These are phyloP conservation scores for Pyricularia grisea DNA, from an alignment of 2,329 filamentous ascomycete species.

Conservation along the genomic window DNA sequence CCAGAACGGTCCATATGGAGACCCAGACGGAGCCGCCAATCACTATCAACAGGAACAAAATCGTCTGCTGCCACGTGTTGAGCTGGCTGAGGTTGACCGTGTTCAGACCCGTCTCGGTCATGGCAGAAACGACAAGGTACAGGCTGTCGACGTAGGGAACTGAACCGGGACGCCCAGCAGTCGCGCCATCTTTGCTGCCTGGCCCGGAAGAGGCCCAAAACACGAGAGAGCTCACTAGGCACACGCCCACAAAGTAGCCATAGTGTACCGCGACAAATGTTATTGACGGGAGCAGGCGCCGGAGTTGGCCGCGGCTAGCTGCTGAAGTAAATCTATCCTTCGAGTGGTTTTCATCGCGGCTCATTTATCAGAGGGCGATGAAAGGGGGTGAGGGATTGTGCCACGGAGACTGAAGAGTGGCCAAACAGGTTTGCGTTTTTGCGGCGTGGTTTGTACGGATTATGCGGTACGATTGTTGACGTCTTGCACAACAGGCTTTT, in stretches of 20 bases:
- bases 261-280: slow-evolving; percentile 60
- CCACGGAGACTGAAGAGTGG: background rate
- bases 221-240: slow-evolving; percentile 45
- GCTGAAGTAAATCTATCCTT: background rate
- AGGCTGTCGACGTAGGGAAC: slow-evolving; percentile 54
- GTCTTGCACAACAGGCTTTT: background rate
- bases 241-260: slow-evolving; percentile 50
- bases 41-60: slow-evolving; percentile 54
- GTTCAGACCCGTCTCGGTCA: slow-evolving; percentile 56
- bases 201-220: slow-evolving; percentile 50
- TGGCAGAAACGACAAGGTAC: slow-evolving; percentile 55
- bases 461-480: background rate
- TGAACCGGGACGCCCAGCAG: slow-evolving; percentile 15
- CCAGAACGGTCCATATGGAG: slow-evolving; percentile 50
- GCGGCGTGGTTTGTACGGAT: background rate
- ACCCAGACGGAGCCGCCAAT: slow-evolving; percentile 57
- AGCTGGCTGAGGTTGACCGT: slow-evolving; percentile 54
- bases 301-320: slow-evolving; percentile 1
- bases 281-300: slow-evolving; percentile 26
- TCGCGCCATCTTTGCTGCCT: slow-evolving; percentile 11
- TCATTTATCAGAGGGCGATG: background rate
- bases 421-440: background rate
- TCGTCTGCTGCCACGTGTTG: slow-evolving; percentile 56
- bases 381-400: background rate
- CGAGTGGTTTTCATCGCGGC: background rate